phyloP scores from a whole-genome alignment of 2,329 filamentous ascomycete genomes.

The Zalaria sp. region DNA sequence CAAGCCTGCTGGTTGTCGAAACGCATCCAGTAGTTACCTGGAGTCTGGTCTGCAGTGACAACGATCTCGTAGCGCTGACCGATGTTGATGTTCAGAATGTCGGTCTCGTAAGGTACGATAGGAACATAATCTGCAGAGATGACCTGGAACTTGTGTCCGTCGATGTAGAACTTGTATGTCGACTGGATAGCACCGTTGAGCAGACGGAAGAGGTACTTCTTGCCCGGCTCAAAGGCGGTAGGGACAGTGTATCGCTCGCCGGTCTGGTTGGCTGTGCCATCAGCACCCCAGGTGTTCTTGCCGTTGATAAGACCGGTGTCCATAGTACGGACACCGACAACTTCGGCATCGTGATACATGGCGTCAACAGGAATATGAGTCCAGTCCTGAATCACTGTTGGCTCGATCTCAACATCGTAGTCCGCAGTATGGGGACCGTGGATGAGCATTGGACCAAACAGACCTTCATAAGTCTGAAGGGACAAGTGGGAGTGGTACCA shows the following conservation, averaged over 20 bases:
- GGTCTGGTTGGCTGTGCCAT: conserved; percentile 8
- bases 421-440: conserved; percentile 24
- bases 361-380: conserved; percentile 21
- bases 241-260: conserved; percentile 16
- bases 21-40: conserved; percentile 17
- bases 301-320: conserved; percentile 32
- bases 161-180: conserved; percentile 28
- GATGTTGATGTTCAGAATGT: conserved; percentile 21
- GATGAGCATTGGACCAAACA: conserved; percentile 26
- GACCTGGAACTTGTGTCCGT: conserved; percentile 24
- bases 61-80: conserved; percentile 21
- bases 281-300: conserved; percentile 22
- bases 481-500: conserved; percentile 30
- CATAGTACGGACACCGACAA: conserved; percentile 19
- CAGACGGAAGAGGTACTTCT: conserved; percentile 17
- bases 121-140: conserved; percentile 24
- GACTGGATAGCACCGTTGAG: conserved; percentile 24
- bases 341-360: conserved; percentile 16
- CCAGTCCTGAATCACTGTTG: conserved; percentile 22
- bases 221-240: conserved; percentile 11
- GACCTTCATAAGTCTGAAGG: conserved; percentile 26
- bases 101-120: conserved; percentile 22
- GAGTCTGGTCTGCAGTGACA: conserved; percentile 13
- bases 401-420: conserved; percentile 25
- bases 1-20: conserved; percentile 26